These are phyloP conservation scores for Thelonectria blattea DNA, from an alignment of 2,329 filamentous ascomycete species.

Conservation along the genomic window DNA sequence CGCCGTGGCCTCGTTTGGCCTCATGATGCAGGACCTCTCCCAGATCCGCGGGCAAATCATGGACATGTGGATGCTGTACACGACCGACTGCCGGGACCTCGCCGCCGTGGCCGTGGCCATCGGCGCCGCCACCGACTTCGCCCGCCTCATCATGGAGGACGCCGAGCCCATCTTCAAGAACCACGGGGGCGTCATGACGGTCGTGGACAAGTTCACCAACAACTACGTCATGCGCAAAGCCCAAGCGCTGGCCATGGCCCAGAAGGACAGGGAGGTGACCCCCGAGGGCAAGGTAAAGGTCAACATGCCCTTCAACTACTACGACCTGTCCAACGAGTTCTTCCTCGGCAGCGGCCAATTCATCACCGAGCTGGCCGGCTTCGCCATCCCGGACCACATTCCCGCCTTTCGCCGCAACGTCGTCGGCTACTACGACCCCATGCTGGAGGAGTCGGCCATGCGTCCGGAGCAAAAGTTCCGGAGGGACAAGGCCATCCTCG, in stretches of 20 bases:
- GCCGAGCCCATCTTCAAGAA: slow-evolving; percentile 17
- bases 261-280: slow-evolving; percentile 19
- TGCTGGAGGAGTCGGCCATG: slow-evolving; percentile 29
- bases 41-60: slow-evolving; percentile 40
- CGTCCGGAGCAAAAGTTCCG: slow-evolving; percentile 40
- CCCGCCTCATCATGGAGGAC: slow-evolving; percentile 41
- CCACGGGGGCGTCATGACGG: not conserved
- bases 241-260: no score
- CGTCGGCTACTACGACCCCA: slow-evolving; percentile 32
- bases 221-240: slow-evolving; percentile 34
- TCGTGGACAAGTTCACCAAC: not conserved
- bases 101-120: slow-evolving; percentile 44
- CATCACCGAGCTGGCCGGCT: not conserved
- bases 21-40: slow-evolving; percentile 40
- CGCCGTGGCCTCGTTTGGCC: slow-evolving; percentile 34
- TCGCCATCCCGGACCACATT: not conserved
- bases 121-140: slow-evolving; percentile 45
- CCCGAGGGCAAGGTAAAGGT: not conserved
- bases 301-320: not conserved
- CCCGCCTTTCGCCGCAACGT: not conserved
- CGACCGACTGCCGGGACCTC: slow-evolving; percentile 32
- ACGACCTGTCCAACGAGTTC: not conserved
- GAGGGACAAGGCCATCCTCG: slow-evolving; percentile 45
- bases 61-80: slow-evolving; percentile 29
- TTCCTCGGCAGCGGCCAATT: not conserved